Evolutionary conservation across 2,329 filamentous ascomycete genomes (phyloP).

Genomic region (Pseudogymnoascus sp.): DNA sequence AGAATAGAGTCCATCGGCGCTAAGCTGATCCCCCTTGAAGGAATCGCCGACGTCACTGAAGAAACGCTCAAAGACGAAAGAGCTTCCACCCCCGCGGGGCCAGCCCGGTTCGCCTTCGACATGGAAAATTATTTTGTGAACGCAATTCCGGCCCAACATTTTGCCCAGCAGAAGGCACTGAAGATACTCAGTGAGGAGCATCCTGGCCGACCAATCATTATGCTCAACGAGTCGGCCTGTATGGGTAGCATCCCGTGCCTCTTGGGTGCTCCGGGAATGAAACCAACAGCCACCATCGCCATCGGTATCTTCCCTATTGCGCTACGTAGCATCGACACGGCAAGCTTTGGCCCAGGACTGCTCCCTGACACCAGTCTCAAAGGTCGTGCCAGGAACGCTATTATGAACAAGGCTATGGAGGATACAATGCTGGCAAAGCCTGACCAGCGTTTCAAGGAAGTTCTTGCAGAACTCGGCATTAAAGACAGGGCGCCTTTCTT

Average conservation of each 20-base stretch:
- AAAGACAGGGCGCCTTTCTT: slow-evolving; percentile 18
- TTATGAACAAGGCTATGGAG: slow-evolving; percentile 20
- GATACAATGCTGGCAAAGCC: slow-evolving; percentile 12
- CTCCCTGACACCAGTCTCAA: slow-evolving; percentile 31
- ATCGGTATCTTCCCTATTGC: slow-evolving; percentile 33
- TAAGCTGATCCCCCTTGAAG: slow-evolving; percentile 27
- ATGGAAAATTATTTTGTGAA: slow-evolving; percentile 29
- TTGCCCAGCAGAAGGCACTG: slow-evolving; percentile 29
- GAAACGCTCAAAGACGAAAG: slow-evolving; percentile 18
- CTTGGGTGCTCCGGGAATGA: slow-evolving; percentile 33
- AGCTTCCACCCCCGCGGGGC: slow-evolving; percentile 16
- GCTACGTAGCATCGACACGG: slow-evolving; percentile 31
- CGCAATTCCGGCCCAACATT: slow-evolving; percentile 27
- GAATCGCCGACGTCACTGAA: slow-evolving; percentile 21
- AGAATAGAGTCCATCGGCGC: slow-evolving; percentile 32
- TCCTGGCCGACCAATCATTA: slow-evolving; percentile 32
- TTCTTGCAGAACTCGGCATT: slow-evolving; percentile 26
- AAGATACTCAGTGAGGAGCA: slow-evolving; percentile 27
- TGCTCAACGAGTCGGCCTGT: slow-evolving; percentile 35
- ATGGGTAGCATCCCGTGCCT: slow-evolving; percentile 32
- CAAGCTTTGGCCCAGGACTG: slow-evolving; percentile 32
- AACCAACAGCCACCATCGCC: slow-evolving; percentile 30
- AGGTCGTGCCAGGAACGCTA: slow-evolving; percentile 29
- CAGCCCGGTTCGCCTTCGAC: slow-evolving; percentile 27
- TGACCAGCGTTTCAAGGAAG: slow-evolving; percentile 9